phyloP scores from a whole-genome alignment of 116 monocot genomes.

The Trichopus zeylanicus region DNA sequence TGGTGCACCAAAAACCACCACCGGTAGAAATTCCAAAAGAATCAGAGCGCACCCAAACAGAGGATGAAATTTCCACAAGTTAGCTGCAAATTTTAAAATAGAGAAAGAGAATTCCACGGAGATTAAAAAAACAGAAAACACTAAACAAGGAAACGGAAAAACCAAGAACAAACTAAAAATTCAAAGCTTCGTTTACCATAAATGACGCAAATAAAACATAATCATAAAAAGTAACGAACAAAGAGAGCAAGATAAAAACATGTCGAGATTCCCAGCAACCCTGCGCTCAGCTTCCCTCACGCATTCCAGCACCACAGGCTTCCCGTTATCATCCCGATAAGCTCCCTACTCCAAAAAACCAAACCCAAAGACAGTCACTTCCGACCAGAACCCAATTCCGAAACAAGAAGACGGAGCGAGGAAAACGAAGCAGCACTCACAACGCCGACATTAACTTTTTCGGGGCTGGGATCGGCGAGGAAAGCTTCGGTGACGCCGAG shows the following conservation, averaged over 20 bases:
- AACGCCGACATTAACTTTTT: conserved; percentile 95
- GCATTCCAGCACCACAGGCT: conserved; percentile 93
- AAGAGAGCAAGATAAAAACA: conserved; percentile 30
- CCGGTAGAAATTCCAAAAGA: too few relatives aligned
- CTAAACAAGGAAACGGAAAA: too few relatives aligned
- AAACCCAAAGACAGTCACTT: not conserved
- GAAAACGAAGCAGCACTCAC: conserved; percentile 39
- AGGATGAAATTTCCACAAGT: too few relatives aligned
- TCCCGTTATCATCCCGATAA: conserved; percentile 92
- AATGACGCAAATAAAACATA: not conserved
- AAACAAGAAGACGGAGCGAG: not conserved
- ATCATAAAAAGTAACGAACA: not conserved
- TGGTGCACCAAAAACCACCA: too few relatives aligned
- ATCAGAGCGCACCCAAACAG: too few relatives aligned
- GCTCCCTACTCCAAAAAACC: conserved; percentile 56
- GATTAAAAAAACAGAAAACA: too few relatives aligned
- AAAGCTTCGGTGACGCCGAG: conserved; percentile 98
- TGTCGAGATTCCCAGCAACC: conserved; percentile 75
- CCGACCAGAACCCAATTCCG: not conserved
- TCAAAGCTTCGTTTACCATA: too few relatives aligned
- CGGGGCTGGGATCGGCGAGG: conserved; percentile 76
- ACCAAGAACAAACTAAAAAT: too few relatives aligned
- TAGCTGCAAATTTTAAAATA: too few relatives aligned
- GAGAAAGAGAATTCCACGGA: too few relatives aligned
- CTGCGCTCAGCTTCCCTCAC: conserved; percentile 84